Evolutionary conservation across 1,139 yeast species (phyloP).

Genomic region (Trichomonascaceae sp.): DNA sequence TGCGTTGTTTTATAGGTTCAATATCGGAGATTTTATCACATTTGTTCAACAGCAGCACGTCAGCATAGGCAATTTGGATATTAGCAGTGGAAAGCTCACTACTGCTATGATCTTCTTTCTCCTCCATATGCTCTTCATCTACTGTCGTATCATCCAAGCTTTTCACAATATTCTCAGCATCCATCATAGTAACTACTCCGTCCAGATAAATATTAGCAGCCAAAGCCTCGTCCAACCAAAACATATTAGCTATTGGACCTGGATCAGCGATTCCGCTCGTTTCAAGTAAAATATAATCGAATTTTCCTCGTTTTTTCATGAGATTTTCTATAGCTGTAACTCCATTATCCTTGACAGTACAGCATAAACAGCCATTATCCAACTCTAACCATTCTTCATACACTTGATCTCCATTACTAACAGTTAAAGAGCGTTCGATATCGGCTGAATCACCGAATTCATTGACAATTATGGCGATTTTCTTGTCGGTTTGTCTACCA

Average conservation of each 20-base stretch:
- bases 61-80: conserved; percentile 86
- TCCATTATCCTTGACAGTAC: conserved; percentile 92
- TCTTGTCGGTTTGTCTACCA: conserved; percentile 60
- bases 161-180: conserved; percentile 59
- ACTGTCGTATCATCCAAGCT: conserved; percentile 71
- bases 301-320: conserved; percentile 63
- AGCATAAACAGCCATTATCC: conserved; percentile 94
- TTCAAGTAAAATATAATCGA: conserved; percentile 84
- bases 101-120: conserved; percentile 12
- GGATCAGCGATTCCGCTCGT: conserved; percentile 99
- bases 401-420: conserved; percentile 46
- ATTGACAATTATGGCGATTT: conserved; percentile 83
- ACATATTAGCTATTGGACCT: conserved; percentile 91
- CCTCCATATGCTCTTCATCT: conserved; percentile 50
- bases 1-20: conserved; percentile 30
- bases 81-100: conserved; percentile 77
- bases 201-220: conserved; percentile 81
- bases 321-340: conserved; percentile 89
- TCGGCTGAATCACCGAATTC: conserved; percentile 57
- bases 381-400: conserved; percentile 94
- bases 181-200: conserved; percentile 90
- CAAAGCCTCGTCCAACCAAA: conserved; percentile 91
- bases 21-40: conserved; percentile 45
- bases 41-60: conserved; percentile 71
- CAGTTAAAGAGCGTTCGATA: conserved; percentile 80